Base-by-base conservation (phyloP, 2,329 filamentous ascomycete species). In the Hypoxylon sp. region DNA sequence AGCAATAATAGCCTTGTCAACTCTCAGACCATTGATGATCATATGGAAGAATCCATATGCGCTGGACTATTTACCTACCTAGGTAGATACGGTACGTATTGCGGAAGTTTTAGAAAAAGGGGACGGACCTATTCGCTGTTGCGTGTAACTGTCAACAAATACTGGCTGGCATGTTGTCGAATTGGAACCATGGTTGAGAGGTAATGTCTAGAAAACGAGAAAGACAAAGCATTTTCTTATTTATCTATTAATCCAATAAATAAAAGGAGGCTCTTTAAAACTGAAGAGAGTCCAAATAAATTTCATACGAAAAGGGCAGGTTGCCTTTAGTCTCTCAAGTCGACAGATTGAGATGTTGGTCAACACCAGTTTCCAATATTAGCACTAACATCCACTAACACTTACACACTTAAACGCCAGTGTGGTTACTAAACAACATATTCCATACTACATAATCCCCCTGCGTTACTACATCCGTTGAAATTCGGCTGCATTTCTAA, bases 281-380 rank as follows among this genome's bases (percentile, higher is more conserved):
- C 60, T 5, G 19, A 58, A 30, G 25, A 58, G 60, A 56, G 23
- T 43, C 46, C 14, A 30, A 45, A 45, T 25, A 56, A 52, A 43
- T 43, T 21, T n/a, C 36, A 25, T 62, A 63, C 49, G 30, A 53
- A 59, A 56, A 63, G 36, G 46, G 34, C 34, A 30, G 55, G 28
- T 30, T 23, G 30, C 53, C 41, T 55, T 36, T 21, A 52, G 46
- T 58, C 2, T 34, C 34, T 41, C 5, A 48, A 38, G 38, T 34
- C 30, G 23, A 51, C 21, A 53, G 36, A 50, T 49, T 60, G 36
- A 34, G 49, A 23, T 49, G 50, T 53, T 34, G 36, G 38, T 55
- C 46, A 36, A 43, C 45, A 50, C 11, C 28, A 56, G 55, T 61
- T 70, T 70, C 65, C 62, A 63, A 65, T 66, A 70, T 70, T 63